These are phyloP conservation scores for Triticum turgidum DNA, from an alignment of 176 grass and related monocot genomes.

Conservation along the genomic window DNA sequence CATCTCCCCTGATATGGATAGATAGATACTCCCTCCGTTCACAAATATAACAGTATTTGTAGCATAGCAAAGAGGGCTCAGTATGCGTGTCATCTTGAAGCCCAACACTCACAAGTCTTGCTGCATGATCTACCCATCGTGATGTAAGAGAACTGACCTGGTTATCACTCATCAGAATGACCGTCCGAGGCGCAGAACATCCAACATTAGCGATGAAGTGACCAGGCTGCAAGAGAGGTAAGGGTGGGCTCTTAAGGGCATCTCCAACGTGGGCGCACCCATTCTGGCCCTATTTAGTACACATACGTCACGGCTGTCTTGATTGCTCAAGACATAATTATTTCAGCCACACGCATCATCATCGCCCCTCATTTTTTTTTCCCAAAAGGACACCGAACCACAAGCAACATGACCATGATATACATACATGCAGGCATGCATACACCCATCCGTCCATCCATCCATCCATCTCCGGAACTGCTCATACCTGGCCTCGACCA, in stretches of 20 bases:
- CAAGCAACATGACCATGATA: not conserved
- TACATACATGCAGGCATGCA: not conserved
- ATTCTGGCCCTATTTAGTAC: not conserved
- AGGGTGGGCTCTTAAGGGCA: not conserved
- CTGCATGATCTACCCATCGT: not conserved
- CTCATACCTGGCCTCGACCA: too few species aligned
- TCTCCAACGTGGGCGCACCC: too few species aligned
- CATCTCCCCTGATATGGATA: not conserved
- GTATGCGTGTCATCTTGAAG: not conserved
- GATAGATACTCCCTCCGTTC: too few species aligned
- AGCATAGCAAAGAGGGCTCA: constrained; percentile 10
- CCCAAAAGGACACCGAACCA: not conserved
- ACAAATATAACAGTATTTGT: too few species aligned
- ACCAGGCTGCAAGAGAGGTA: not conserved
- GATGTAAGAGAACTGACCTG: not conserved
- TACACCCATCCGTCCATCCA: not conserved
- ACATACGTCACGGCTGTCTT: not conserved
- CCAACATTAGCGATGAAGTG: not conserved
- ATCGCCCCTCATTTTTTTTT: constrained; percentile 1
- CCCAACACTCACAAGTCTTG: not conserved
- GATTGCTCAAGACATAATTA: constrained; percentile 6
- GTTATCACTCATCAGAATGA: constrained; percentile 14
- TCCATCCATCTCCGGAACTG: too few species aligned
- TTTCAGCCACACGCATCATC: not conserved
- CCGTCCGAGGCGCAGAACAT: constrained; percentile 19